A percentile compares a stretch with the other conserved stretches of the same genome.
Conservation (phyloP, 192 early-diverging fungal genomes). For the Phlyctochytrium planicorne region DNA sequence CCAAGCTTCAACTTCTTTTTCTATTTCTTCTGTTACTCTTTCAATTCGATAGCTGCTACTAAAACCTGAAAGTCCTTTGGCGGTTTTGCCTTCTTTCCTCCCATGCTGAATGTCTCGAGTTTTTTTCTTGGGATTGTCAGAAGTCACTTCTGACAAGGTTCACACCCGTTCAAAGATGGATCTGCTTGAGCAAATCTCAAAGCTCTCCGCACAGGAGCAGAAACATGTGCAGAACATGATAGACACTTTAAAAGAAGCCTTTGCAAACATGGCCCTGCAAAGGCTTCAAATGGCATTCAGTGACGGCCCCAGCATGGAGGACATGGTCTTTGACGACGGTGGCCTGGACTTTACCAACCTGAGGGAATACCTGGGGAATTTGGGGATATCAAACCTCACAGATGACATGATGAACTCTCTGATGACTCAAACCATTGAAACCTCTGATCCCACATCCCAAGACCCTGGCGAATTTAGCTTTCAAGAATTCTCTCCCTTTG, state of each 20-base stretch:
- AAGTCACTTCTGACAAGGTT: too few relatives aligned
- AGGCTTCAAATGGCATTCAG: neutral
- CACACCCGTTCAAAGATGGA: neutral
- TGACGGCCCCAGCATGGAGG: too few relatives aligned
- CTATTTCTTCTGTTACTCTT: neutral
- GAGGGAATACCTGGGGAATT: neutral
- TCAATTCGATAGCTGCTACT: neutral
- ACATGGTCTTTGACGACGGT: neutral
- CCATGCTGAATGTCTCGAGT: too few relatives aligned
- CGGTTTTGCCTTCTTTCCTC: neutral
- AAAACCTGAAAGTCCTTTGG: neutral
- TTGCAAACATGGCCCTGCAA: neutral
- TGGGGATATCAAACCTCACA: neutral
- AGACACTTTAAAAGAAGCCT: neutral
- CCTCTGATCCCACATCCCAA: too few relatives aligned
- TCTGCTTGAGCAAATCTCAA: neutral
- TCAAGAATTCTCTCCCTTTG: too few relatives aligned
- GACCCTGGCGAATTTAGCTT: too few relatives aligned
- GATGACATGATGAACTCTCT: neutral
- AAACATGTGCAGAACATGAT: neutral
- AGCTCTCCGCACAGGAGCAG: neutral
- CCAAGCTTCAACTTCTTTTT: neutral
- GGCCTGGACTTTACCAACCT: neutral
- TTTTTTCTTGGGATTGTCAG: too few relatives aligned
- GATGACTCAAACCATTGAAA: neutral